Percentiles rank a stretch among this genome's conserved stretches.
Conservation (phyloP, 2,329 filamentous ascomycete species). For the Microcera coccophila region DNA sequence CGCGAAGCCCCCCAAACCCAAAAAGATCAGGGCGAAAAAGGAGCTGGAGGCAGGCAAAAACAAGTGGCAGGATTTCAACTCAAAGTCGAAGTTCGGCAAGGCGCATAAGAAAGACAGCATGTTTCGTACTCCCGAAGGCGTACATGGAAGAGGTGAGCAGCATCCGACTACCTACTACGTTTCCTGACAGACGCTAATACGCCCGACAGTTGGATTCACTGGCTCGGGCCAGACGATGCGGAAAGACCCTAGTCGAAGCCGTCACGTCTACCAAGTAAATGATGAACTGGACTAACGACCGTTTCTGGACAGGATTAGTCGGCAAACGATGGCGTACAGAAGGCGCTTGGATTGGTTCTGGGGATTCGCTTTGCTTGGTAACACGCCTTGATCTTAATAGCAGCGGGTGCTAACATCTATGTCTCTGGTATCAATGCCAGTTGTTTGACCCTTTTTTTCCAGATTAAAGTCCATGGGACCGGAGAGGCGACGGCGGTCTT, state of each 20-base stretch:
- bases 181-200: conserved; percentile 15
- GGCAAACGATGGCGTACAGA: conserved; percentile 16
- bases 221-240: conserved; percentile 95
- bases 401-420: conserved; percentile 43
- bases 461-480: conserved; percentile 22
- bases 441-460: conserved; percentile 9
- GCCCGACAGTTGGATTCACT: conserved; percentile 79
- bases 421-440: conserved; percentile 23
- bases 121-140: conserved; percentile 87
- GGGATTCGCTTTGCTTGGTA: conserved; percentile 33
- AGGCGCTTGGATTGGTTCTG: conserved; percentile 25
- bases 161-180: too few species aligned
- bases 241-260: conserved; percentile 77
- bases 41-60: conserved; percentile 86
- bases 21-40: conserved; percentile 87
- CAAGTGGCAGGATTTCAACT: conserved; percentile 92
- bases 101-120: conserved; percentile 84
- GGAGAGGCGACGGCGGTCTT: conserved; percentile 9
- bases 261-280: conserved; percentile 78
- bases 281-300: conserved; percentile 64
- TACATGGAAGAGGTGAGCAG: conserved; percentile 74
- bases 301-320: conserved; percentile 26
- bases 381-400: conserved; percentile 31
- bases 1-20: conserved; percentile 70
- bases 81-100: conserved; percentile 69